These are phyloP conservation scores for Aureobasidium musti DNA, from an alignment of 2,329 filamentous ascomycete genomes.

Conservation along the genomic window DNA sequence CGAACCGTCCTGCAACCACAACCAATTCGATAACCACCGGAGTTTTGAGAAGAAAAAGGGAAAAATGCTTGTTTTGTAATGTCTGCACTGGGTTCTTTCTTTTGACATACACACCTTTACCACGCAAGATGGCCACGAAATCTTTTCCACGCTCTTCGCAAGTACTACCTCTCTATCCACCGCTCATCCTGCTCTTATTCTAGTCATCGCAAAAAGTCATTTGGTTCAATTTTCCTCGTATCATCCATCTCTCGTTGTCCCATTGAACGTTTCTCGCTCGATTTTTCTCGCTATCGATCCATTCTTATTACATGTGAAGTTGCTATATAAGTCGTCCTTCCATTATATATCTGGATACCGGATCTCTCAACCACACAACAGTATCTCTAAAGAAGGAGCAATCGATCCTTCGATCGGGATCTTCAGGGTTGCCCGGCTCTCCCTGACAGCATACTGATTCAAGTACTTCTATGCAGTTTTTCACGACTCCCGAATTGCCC, in stretches of 20 bases:
- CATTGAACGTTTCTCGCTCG: too few relatives aligned
- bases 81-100: slow-evolving; percentile 6
- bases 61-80: slow-evolving; percentile 25
- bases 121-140: slow-evolving; percentile 12
- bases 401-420: too few relatives aligned
- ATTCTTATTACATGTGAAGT: not conserved
- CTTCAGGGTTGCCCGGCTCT: too few relatives aligned
- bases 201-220: slow-evolving; percentile 20
- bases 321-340: not conserved
- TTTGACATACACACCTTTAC: slow-evolving; percentile 20
- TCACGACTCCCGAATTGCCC: too few relatives aligned
- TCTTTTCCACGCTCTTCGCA: not conserved
- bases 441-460: too few relatives aligned
- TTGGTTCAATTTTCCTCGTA: not conserved
- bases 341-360: not conserved
- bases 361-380: not conserved
- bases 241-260: too few relatives aligned
- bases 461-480: too few relatives aligned
- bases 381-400: too few relatives aligned
- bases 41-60: slow-evolving; percentile 11
- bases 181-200: not conserved
- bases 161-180: not conserved
- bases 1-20: not conserved
- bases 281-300: not conserved
- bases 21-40: slow-evolving; percentile 11